phyloP scores from a whole-genome alignment of 176 grass and related monocot genomes.

The Cymbopogon citratus region DNA sequence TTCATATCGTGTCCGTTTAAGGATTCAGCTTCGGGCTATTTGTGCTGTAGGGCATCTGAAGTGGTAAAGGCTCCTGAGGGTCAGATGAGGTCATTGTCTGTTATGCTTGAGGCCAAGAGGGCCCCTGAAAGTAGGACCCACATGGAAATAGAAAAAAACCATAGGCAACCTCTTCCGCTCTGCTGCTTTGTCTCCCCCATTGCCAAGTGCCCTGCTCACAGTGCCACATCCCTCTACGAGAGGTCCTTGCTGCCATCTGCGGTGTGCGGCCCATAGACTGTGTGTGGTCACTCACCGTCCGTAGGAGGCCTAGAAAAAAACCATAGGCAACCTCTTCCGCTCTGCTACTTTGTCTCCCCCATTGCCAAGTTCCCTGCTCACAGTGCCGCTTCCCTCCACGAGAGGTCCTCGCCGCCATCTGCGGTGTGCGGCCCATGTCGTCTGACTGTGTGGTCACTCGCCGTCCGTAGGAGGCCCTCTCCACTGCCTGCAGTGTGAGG shows the following conservation, averaged over 20 bases:
- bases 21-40: neutral
- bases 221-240: rapidly evolving
- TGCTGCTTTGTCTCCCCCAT: neutral
- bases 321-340: neutral
- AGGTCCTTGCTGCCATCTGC: neutral
- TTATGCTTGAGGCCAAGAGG: neutral
- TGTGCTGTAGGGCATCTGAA: neutral
- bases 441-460: too few relatives aligned
- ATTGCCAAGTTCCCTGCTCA: neutral
- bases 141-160: neutral
- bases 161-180: neutral
- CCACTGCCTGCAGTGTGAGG: neutral
- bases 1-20: neutral
- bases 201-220: neutral
- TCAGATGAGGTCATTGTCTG: neutral
- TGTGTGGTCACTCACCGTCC: too few relatives aligned
- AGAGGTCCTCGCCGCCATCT: neutral
- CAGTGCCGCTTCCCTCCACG: too few relatives aligned
- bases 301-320: neutral
- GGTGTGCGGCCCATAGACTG: too few relatives aligned
- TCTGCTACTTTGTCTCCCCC: neutral
- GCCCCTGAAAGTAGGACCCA: neutral
- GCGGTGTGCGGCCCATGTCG: too few relatives aligned
- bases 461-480: neutral
- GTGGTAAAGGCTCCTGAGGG: neutral